Evolutionary conservation across 495 filamentous ascomycete species (phyloP).

Genomic region (Platismatia glauca): DNA sequence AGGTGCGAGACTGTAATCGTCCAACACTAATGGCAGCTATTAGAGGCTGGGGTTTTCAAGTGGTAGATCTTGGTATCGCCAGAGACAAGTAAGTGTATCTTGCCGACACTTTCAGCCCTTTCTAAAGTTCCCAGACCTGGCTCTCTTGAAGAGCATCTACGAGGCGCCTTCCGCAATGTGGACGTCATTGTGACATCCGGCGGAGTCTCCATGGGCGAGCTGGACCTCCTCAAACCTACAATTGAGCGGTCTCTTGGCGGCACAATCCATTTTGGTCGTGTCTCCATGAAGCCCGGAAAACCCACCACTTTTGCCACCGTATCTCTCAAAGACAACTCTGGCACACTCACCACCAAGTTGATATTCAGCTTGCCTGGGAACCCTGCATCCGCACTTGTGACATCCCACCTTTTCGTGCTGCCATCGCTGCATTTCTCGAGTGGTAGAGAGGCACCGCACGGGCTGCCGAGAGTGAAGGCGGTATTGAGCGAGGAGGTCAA

Average conservation of each 20-base stretch:
- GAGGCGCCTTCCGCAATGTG: conserved; percentile 57
- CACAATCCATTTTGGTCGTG: conserved; percentile 93
- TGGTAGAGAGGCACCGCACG: conserved; percentile 38
- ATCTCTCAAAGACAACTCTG: conserved; percentile 43
- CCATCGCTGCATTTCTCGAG: conserved; percentile 69
- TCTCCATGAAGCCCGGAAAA: conserved; percentile 96
- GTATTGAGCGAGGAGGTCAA: conserved; percentile 60
- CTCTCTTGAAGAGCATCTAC: conserved; percentile 67
- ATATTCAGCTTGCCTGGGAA: conserved; percentile 94
- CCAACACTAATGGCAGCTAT: conserved; percentile 75
- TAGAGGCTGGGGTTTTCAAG: conserved; percentile 65
- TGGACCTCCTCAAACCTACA: conserved; percentile 93
- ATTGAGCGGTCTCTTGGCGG: conserved; percentile 85
- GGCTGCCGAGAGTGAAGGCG: conserved; percentile 64
- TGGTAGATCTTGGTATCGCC: conserved; percentile 79
- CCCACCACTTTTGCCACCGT: conserved; percentile 95
- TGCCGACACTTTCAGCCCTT: background rate
- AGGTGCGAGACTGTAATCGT: conserved; percentile 89
- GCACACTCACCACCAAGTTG: conserved; percentile 51
- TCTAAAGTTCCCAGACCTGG: conserved; percentile 34
- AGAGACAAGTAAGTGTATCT: conserved; percentile 50
- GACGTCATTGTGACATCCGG: conserved; percentile 89
- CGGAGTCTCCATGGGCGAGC: conserved; percentile 96
- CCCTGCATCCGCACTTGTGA: conserved; percentile 85
- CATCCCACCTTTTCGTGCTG: conserved; percentile 87